A percentile compares a stretch with the other conserved stretches of the same genome.
These are phyloP conservation scores for Citrus medica DNA, from an alignment of 345 rosid genomes.

Conservation along the genomic window DNA sequence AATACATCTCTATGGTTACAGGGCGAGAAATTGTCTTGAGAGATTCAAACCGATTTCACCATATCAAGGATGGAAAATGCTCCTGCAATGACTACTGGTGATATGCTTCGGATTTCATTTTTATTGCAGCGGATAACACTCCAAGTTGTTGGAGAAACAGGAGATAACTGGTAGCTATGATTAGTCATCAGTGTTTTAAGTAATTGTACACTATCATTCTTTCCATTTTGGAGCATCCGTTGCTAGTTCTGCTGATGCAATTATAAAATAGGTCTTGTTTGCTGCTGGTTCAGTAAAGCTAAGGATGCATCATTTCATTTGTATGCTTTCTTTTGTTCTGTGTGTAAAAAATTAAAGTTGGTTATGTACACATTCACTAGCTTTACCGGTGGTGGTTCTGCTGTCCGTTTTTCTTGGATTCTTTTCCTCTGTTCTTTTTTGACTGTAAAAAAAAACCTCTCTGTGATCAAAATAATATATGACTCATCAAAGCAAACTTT, in stretches of 20 bases:
- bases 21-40: conserved; percentile 69
- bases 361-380: not conserved
- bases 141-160: not conserved
- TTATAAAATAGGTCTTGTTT: not conserved
- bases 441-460: no score
- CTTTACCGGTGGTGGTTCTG: not conserved
- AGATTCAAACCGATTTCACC: conserved; percentile 76
- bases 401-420: not conserved
- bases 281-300: no score
- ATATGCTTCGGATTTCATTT: not conserved
- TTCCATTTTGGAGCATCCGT: not conserved
- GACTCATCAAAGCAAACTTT: not conserved
- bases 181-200: not conserved
- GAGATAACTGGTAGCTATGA: not conserved
- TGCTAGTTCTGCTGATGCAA: not conserved
- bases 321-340: no score
- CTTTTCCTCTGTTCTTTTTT: not conserved
- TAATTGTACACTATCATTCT: not conserved
- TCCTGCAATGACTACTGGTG: conserved; percentile 81
- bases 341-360: not conserved
- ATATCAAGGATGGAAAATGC: conserved; percentile 68
- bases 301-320: no score
- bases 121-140: not conserved
- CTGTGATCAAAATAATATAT: no score
- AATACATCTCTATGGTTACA: conserved; percentile 45